Evolutionary conservation across 1,284 basidiomycete genomes (phyloP).

Genomic region (Wolfiporia cocos): DNA sequence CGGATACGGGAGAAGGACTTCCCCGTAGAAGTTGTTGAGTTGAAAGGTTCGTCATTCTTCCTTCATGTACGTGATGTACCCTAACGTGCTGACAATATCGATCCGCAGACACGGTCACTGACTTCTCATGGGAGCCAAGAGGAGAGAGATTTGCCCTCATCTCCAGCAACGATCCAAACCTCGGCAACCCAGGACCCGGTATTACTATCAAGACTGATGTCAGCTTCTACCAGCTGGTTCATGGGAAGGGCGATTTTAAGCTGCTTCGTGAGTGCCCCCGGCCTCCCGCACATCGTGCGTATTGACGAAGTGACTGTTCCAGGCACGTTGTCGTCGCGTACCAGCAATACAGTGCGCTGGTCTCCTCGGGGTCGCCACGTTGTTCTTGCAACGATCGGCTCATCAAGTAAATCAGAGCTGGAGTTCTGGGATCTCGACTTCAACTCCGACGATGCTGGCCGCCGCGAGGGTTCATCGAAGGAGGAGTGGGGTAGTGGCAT

Average conservation of each 20-base stretch:
- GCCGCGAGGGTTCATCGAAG: conserved; percentile 48
- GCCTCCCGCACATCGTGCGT: conserved; percentile 1
- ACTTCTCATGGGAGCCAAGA: conserved; percentile 98
- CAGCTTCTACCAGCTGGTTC: conserved; percentile 94
- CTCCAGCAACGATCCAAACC: conserved; percentile 91
- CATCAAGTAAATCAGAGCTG: conserved; percentile 92
- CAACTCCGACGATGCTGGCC: conserved; percentile 62
- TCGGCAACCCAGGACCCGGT: conserved; percentile 84
- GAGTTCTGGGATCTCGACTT: conserved; percentile 99
- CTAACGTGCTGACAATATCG: background rate
- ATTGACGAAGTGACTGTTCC: background rate
- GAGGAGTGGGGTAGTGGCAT: conserved; percentile 86
- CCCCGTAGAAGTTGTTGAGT: conserved; percentile 96
- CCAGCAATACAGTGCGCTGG: conserved; percentile 96
- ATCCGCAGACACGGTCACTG: conserved; percentile 83
- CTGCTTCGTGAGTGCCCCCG: conserved; percentile 59
- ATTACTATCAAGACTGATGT: conserved; percentile 95
- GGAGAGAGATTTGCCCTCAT: conserved; percentile 96
- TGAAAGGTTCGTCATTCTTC: conserved; percentile 66
- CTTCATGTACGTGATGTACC: background rate
- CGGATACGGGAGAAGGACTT: conserved; percentile 96
- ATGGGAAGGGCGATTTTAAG: conserved; percentile 92
- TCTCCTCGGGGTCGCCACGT: conserved; percentile 96
- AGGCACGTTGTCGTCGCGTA: conserved; percentile 82
- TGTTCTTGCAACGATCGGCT: conserved; percentile 93